Conservation (phyloP, 2,329 filamentous ascomycete genomes). For the Trichoderma sp. region DNA sequence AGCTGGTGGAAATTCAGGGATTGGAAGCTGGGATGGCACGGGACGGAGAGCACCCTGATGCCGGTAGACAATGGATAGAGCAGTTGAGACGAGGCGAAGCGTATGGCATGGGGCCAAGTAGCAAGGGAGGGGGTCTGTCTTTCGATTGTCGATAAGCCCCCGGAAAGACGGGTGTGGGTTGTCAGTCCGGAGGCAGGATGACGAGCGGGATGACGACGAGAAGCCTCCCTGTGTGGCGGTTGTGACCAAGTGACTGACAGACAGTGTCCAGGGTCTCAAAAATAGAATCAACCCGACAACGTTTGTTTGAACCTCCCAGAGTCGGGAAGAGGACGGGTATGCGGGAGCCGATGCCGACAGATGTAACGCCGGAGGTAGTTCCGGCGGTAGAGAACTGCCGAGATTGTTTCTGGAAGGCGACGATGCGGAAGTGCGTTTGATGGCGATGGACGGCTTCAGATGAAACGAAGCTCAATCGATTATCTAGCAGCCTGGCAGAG, state of each 20-base stretch:
- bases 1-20: not conserved
- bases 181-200: slow-evolving; percentile 1
- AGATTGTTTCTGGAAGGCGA: slow-evolving; percentile 15
- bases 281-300: slow-evolving; percentile 19
- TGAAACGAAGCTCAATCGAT: not conserved
- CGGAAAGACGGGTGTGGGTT: slow-evolving; percentile 12
- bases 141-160: slow-evolving; percentile 4
- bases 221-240: not conserved
- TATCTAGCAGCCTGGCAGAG: not conserved
- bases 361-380: slow-evolving; percentile 19
- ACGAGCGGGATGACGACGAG: slow-evolving; percentile 4
- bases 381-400: slow-evolving; percentile 8
- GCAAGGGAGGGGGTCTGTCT: slow-evolving; percentile 11
- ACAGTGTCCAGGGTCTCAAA: slow-evolving; percentile 7
- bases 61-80: slow-evolving; percentile 12
- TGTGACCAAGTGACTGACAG: slow-evolving; percentile 5
- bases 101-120: not conserved
- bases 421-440: slow-evolving; percentile 18
- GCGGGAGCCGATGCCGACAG: slow-evolving; percentile 11
- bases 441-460: not conserved
- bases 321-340: slow-evolving; percentile 7
- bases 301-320: slow-evolving; percentile 17
- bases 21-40: slow-evolving; percentile 12
- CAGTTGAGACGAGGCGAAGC: slow-evolving; percentile 16
- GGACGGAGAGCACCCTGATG: slow-evolving; percentile 15